These are phyloP conservation scores for Meyerozyma smithsonii DNA, from an alignment of 1,139 yeast species.

Conservation along the genomic window DNA sequence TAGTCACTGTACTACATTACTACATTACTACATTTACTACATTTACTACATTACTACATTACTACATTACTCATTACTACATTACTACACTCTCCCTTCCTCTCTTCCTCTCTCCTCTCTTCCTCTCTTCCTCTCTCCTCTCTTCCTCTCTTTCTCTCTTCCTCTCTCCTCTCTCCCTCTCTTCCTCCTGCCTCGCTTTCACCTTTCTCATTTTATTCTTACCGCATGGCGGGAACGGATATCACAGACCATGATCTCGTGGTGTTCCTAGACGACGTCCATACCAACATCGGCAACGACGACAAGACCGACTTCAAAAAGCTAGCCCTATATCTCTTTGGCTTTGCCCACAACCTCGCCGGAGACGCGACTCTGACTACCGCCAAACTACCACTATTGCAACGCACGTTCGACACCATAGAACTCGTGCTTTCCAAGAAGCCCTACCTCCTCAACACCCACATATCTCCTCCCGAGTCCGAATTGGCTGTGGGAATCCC, in stretches of 20 bases:
- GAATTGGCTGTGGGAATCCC: constrained; percentile 10
- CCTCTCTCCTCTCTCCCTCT: background rate
- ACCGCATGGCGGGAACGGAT: background rate
- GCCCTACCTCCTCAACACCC: constrained; percentile 22
- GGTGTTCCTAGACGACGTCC: constrained; percentile 35
- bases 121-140: background rate
- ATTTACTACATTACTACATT: too few species aligned
- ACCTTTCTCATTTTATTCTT: background rate
- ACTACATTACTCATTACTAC: too few species aligned
- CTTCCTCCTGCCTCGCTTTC: background rate
- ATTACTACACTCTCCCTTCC: background rate
- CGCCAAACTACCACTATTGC: constrained; percentile 9
- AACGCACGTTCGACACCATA: constrained; percentile 22
- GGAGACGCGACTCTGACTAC: constrained; percentile 5
- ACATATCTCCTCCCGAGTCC: background rate
- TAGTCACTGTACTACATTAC: too few species aligned
- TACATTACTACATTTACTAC: too few species aligned
- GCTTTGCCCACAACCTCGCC: constrained; percentile 26
- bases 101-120: background rate
- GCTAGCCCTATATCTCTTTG: constrained; percentile 29
- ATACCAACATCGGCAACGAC: constrained; percentile 26
- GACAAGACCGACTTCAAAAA: constrained; percentile 35
- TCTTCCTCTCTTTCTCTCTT: background rate
- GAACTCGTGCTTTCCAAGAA: constrained; percentile 27
- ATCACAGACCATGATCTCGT: constrained; percentile 11